Evolutionary conservation across 345 rosid species (phyloP).

Genomic region (Gossypium ekmanianum): DNA sequence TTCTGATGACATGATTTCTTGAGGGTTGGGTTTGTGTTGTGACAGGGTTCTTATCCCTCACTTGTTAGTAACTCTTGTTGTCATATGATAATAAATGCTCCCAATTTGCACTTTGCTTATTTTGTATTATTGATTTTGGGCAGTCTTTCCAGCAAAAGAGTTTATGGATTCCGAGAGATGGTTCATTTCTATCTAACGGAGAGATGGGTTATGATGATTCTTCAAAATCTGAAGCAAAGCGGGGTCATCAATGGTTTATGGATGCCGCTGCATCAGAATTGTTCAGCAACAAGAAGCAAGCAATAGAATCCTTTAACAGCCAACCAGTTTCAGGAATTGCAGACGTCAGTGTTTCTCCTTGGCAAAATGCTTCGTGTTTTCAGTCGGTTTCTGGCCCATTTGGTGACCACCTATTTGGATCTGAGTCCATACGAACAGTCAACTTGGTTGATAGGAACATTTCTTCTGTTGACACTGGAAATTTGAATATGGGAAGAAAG

Average conservation of each 20-base stretch:
- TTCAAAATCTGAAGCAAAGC: constrained; percentile 48
- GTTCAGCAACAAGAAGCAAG: constrained; percentile 55
- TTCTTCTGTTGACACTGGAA: constrained; percentile 31
- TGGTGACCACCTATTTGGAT: constrained; percentile 40
- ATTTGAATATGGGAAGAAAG: constrained; percentile 37
- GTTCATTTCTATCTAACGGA: constrained; percentile 30
- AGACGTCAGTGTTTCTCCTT: constrained; percentile 30
- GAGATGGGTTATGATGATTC: constrained; percentile 42
- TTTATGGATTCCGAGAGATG: constrained; percentile 45
- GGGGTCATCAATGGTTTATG: constrained; percentile 48
- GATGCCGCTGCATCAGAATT: constrained; percentile 37
- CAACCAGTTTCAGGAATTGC: constrained; percentile 31
- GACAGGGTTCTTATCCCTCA: not conserved
- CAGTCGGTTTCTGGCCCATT: constrained; percentile 42
- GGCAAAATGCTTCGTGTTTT: constrained; percentile 35
- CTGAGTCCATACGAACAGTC: constrained; percentile 31
- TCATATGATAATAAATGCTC: not conserved
- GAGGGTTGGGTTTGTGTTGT: not conserved
- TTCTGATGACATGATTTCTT: not conserved
- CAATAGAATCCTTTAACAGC: constrained; percentile 30
- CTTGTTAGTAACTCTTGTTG: constrained; percentile 2
- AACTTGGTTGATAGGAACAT: constrained; percentile 37
- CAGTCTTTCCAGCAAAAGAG: constrained; percentile 46
- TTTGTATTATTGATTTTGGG: constrained; percentile 15
- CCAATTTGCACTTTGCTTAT: not conserved